A percentile compares a stretch with the other conserved stretches of the same genome.
Evolutionary conservation across 2,329 filamentous ascomycete genomes (phyloP).

Genomic region (Lecanicillium sp.): DNA sequence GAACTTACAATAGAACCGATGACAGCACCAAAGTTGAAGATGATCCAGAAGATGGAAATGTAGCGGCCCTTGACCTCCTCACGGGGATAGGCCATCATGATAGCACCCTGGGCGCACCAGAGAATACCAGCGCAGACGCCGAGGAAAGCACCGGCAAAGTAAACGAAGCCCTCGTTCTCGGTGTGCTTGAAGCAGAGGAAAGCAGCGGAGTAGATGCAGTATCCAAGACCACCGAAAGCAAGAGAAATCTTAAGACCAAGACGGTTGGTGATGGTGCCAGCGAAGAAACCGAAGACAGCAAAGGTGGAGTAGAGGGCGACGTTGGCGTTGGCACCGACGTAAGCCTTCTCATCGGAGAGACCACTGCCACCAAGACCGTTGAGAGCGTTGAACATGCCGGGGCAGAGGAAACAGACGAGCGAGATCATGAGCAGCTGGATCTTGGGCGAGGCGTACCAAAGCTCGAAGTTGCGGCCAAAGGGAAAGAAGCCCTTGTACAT

Average conservation of each 20-base stretch:
- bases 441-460: slow-evolving; percentile 70
- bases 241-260: slow-evolving; percentile 65
- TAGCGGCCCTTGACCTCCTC: slow-evolving; percentile 80
- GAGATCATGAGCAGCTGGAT: slow-evolving; percentile 64
- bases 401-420: slow-evolving; percentile 54
- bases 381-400: slow-evolving; percentile 67
- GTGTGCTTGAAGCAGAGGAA: slow-evolving; percentile 68
- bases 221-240: slow-evolving; percentile 68
- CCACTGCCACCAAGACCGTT: slow-evolving; percentile 60
- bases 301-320: slow-evolving; percentile 68
- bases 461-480: slow-evolving; percentile 35
- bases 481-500: slow-evolving; percentile 60
- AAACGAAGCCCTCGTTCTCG: slow-evolving; percentile 61
- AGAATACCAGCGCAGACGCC: slow-evolving; percentile 74
- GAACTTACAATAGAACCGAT: slow-evolving; percentile 61
- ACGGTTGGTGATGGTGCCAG: slow-evolving; percentile 72
- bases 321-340: slow-evolving; percentile 40
- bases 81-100: slow-evolving; percentile 84
- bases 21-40: slow-evolving; percentile 88
- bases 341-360: slow-evolving; percentile 24
- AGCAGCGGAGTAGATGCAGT: slow-evolving; percentile 66
- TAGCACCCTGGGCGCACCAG: slow-evolving; percentile 77
- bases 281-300: slow-evolving; percentile 61
- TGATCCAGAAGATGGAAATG: slow-evolving; percentile 89
- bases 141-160: slow-evolving; percentile 70